These are phyloP conservation scores for Tricharina praecox DNA, from an alignment of 495 filamentous ascomycete genomes.

Conservation along the genomic window DNA sequence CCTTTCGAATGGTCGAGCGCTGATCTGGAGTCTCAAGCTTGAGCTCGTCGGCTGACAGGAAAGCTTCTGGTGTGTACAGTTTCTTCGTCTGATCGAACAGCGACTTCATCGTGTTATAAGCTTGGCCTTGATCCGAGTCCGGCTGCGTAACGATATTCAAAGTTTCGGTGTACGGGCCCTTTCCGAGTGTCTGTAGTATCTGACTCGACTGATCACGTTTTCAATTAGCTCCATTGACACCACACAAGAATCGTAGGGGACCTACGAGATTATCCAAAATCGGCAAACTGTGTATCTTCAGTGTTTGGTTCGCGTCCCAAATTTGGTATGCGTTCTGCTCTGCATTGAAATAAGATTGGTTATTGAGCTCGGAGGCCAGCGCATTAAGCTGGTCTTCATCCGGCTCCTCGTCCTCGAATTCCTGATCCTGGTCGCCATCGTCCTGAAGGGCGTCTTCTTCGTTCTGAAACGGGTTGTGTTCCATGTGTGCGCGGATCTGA, in stretches of 20 bases:
- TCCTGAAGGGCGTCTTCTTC: not conserved
- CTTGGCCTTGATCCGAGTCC: slow-evolving; percentile 58
- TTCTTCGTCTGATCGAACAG: slow-evolving; percentile 69
- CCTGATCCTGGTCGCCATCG: not conserved
- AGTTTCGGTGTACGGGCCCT: slow-evolving; percentile 53
- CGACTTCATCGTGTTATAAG: slow-evolving; percentile 62
- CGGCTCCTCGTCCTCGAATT: slow-evolving; percentile 4
- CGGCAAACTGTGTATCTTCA: slow-evolving; percentile 52
- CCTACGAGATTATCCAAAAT: slow-evolving; percentile 57
- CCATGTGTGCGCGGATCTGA: slow-evolving; percentile 12
- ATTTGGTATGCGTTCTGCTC: slow-evolving; percentile 11
- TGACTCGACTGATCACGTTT: slow-evolving; percentile 41
- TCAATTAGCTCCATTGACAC: slow-evolving; percentile 5
- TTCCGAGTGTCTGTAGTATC: slow-evolving; percentile 51
- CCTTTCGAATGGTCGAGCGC: slow-evolving; percentile 61
- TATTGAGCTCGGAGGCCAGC: slow-evolving; percentile 6
- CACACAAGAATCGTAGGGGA: not conserved
- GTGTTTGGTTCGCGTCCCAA: slow-evolving; percentile 31
- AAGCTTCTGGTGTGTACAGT: slow-evolving; percentile 55
- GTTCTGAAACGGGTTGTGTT: slow-evolving; percentile 8
- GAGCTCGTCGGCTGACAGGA: slow-evolving; percentile 55
- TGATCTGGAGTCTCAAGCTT: slow-evolving; percentile 51
- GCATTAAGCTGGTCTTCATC: slow-evolving; percentile 20
- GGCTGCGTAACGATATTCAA: slow-evolving; percentile 53
- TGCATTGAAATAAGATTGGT: slow-evolving; percentile 7